A percentile compares a stretch with the other conserved stretches of the same genome.
These are phyloP conservation scores for Pythium brassicae DNA, from an alignment of 352 stramenopile species.

Conservation along the genomic window DNA sequence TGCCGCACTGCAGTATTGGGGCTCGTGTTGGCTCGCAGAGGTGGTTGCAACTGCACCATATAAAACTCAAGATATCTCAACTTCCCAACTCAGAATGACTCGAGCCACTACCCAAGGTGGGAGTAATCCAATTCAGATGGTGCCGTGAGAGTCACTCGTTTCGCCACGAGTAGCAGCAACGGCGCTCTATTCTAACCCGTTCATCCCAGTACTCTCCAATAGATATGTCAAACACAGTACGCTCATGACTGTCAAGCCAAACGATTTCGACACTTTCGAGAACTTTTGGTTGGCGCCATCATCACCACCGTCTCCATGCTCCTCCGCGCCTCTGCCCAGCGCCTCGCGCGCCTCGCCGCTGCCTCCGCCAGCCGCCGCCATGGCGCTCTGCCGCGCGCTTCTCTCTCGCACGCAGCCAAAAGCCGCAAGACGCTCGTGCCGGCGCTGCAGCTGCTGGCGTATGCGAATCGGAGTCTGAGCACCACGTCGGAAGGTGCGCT, in stretches of 20 bases:
- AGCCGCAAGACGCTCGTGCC: constrained; percentile 21
- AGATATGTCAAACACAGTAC: too few species aligned
- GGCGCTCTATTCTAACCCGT: not conserved
- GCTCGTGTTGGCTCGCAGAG: too few species aligned
- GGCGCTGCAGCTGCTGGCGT: constrained; percentile 29
- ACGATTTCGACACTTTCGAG: constrained; percentile 22
- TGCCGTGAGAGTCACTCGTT: not conserved
- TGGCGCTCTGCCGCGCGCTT: constrained; percentile 6
- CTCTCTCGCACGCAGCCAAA: constrained; percentile 10
- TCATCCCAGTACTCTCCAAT: not conserved
- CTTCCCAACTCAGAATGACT: too few species aligned
- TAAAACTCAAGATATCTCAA: not conserved
- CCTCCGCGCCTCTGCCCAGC: constrained; percentile 44
- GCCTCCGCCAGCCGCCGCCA: constrained; percentile 13
- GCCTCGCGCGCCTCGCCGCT: constrained; percentile 29
- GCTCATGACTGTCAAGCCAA: not conserved
- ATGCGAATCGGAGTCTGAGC: constrained; percentile 32
- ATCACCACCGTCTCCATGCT: not conserved
- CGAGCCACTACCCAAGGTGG: not conserved
- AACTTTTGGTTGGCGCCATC: constrained; percentile 17
- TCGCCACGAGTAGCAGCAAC: not conserved
- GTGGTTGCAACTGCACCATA: too few species aligned
- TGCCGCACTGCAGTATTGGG: too few species aligned
- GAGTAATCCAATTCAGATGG: not conserved
- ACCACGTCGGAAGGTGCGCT: too few species aligned